Evolutionary conservation across 768 basidiomycete species (phyloP), one percentile per base, ranked within the genome.

Genomic region (Imleria badia): DNA sequence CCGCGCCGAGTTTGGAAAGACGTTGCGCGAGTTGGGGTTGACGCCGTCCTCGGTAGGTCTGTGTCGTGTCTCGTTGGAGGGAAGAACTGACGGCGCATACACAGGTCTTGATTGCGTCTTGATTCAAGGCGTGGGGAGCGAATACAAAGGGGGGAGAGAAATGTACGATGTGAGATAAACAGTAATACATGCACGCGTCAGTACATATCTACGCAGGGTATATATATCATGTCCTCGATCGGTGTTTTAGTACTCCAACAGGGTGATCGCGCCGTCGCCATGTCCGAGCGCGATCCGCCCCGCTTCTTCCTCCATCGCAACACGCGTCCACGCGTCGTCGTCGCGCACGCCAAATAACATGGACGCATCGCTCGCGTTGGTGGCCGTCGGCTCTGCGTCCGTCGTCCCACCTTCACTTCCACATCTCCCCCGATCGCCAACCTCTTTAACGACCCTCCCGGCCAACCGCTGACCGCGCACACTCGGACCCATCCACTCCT

Each of bases 21-120:
- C 86, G 20, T 69, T 98, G 60, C 83, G 83, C 54, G 90, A 93
- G 52, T 80, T 96, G 29, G 94, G 92, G 6, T 74, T 98, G 56
- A 94, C 93, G 19, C 94, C 94, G 2, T 94, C 92, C 50, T 94
- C 94, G 48, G 94, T 45, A 17, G 0, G 57, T 35, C 41, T 5
- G 29, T 29, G 12, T 47, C 9, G 5, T 29, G 26, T 9, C 12
- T 33, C 5, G 20, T 10, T 10, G 3, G 4, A 29, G 6, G 9
- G 39, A 40, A 0, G 13, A 8, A 20, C 39, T 63, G 51, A 64
- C 38, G 38, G 17, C 31, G 51, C 43, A 17, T 36, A 42, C 34
- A 6, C 23, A 85, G 83, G 81, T 83, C 15, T 75, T 85, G 58
- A 81, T 84, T 52, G 83, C 83, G 22, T 77, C 64, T 5, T 66